phyloP scores from a whole-genome alignment of 2,329 filamentous ascomycete species.

The Alternaria tenuissima region DNA sequence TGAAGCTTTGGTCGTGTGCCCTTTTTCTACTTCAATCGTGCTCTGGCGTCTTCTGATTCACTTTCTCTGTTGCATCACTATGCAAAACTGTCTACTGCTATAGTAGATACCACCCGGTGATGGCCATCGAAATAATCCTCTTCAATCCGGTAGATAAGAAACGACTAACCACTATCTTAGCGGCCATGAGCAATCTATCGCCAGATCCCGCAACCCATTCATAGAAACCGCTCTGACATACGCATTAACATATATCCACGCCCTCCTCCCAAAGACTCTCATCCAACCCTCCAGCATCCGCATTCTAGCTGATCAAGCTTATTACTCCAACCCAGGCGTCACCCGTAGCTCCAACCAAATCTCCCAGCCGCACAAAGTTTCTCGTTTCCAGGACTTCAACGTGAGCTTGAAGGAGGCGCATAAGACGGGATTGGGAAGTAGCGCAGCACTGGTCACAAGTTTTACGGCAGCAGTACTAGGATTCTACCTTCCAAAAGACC shows the following conservation, averaged over 20 bases:
- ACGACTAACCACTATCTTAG: conserved; percentile 24
- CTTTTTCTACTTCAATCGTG: not conserved
- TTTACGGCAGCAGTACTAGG: conserved; percentile 78
- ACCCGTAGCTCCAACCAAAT: conserved; percentile 8
- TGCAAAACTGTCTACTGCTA: not conserved
- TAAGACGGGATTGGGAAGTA: conserved; percentile 96
- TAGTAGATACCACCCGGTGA: not conserved
- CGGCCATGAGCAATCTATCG: conserved; percentile 54
- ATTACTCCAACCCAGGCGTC: conserved; percentile 73
- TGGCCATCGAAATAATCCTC: not conserved
- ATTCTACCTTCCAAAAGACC: conserved; percentile 71
- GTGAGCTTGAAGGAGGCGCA: conserved; percentile 80
- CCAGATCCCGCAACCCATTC: conserved; percentile 73
- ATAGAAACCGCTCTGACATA: conserved; percentile 92
- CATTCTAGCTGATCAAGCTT: conserved; percentile 93
- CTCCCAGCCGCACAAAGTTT: conserved; percentile 16
- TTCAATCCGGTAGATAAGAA: not conserved
- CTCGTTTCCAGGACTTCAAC: conserved; percentile 78
- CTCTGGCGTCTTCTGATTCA: not conserved
- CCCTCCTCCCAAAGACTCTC: conserved; percentile 56
- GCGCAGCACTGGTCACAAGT: conserved; percentile 89
- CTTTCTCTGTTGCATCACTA: not conserved
- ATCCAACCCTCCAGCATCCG: conserved; percentile 78
- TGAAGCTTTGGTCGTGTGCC: not conserved
- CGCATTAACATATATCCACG: conserved; percentile 80